phyloP scores from a whole-genome alignment of 208 protist species.

The Trypanosomatidae sp. region DNA sequence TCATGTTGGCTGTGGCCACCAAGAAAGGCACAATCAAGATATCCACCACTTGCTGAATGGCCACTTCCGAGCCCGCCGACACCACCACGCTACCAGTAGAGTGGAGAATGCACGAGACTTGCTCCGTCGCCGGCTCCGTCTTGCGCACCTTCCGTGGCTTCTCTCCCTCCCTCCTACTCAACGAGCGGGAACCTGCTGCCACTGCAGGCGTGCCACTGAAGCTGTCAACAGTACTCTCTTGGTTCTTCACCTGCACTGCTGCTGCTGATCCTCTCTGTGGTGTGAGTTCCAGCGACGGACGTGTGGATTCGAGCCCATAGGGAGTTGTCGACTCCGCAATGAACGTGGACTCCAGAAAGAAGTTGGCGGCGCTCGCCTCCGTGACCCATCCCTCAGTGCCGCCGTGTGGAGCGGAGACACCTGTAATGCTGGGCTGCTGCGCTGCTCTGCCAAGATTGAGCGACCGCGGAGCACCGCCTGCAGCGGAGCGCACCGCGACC shows the following conservation, averaged over 20 bases:
- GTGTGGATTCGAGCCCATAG: conserved; percentile 14
- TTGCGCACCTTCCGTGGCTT: no score
- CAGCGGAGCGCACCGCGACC: background rate
- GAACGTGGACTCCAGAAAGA: conserved; percentile 31
- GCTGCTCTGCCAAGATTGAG: no score
- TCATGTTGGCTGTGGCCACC: no score
- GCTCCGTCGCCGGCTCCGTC: conserved; percentile 16
- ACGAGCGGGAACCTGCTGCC: no score
- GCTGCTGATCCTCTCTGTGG: no score
- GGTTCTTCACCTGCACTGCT: no score
- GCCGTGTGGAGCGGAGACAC: background rate
- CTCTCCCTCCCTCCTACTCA: no score
- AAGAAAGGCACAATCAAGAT: conserved; percentile 25
- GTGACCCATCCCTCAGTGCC: conserved; percentile 11
- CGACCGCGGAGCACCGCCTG: no score
- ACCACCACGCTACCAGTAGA: conserved; percentile 16
- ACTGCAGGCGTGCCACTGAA: no score
- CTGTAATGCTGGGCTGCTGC: background rate
- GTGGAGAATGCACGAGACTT: conserved; percentile 19
- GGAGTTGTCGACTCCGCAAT: conserved; percentile 25
- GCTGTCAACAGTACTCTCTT: no score
- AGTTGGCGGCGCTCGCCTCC: conserved; percentile 24
- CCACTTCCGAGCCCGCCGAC: conserved; percentile 12
- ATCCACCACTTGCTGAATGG: conserved; percentile 18
- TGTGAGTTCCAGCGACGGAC: no score